phyloP scores from a whole-genome alignment of 805 yeast genomes.

The Candida manassasensis region DNA sequence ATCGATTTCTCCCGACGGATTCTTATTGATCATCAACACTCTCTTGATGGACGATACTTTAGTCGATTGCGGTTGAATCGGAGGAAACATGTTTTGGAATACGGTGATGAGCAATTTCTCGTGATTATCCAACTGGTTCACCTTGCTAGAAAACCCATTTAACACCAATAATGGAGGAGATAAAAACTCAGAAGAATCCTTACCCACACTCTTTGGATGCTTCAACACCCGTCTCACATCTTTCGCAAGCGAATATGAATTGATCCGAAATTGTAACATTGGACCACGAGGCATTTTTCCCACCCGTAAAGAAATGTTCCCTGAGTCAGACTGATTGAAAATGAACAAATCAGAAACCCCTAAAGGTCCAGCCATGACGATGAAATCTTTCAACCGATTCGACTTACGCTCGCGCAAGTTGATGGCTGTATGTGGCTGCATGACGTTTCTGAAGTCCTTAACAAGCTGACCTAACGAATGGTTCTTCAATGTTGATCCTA shows the following conservation, averaged over 20 bases:
- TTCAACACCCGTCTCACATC: constrained; percentile 69
- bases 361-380: constrained; percentile 98
- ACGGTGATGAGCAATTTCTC: constrained; percentile 83
- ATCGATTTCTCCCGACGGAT: constrained; percentile 66
- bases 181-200: constrained; percentile 56
- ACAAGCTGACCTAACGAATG: constrained; percentile 82
- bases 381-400: constrained; percentile 83
- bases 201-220: constrained; percentile 73
- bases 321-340: constrained; percentile 78
- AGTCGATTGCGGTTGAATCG: constrained; percentile 81
- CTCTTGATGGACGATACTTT: constrained; percentile 72
- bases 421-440: constrained; percentile 97
- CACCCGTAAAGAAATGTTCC: constrained; percentile 76
- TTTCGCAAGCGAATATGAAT: constrained; percentile 71
- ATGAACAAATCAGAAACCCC: constrained; percentile 87
- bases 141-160: constrained; percentile 75
- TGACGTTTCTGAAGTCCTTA: constrained; percentile 76
- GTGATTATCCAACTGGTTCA: constrained; percentile 56
- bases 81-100: constrained; percentile 94
- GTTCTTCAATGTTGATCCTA: constrained; percentile 73
- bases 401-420: constrained; percentile 80
- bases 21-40: constrained; percentile 78
- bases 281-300: constrained; percentile 95
- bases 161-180: constrained; percentile 88
- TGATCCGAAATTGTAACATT: constrained; percentile 75